phyloP scores from a whole-genome alignment of 2,329 filamentous ascomycete species.

The Stagonosporopsis rhizophila region DNA sequence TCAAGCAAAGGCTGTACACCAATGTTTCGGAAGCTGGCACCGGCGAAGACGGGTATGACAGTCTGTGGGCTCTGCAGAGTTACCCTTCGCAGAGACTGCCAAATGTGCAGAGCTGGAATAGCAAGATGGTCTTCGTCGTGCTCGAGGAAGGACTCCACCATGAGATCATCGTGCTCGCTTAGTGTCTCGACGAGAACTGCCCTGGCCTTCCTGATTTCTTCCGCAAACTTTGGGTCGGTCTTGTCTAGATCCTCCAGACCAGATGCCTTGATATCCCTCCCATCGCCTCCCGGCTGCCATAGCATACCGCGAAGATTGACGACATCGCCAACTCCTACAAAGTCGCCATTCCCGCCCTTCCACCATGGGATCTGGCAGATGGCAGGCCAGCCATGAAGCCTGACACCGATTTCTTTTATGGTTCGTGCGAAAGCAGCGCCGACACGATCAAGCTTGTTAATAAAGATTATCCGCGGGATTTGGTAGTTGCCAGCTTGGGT shows the following conservation, averaged over 20 bases:
- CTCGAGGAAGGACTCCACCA: slow-evolving; percentile 85
- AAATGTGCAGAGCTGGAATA: slow-evolving; percentile 71
- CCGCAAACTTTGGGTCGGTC: slow-evolving; percentile 59
- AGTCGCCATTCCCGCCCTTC: slow-evolving; percentile 72
- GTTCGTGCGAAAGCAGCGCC: slow-evolving; percentile 84
- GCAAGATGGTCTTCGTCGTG: slow-evolving; percentile 74
- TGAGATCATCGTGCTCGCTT: slow-evolving; percentile 84
- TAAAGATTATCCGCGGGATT: slow-evolving; percentile 81
- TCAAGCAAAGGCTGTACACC: slow-evolving; percentile 92
- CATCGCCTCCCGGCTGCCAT: slow-evolving; percentile 73
- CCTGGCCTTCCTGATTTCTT: slow-evolving; percentile 78
- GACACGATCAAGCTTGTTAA: slow-evolving; percentile 86
- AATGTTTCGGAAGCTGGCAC: slow-evolving; percentile 91
- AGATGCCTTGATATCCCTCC: slow-evolving; percentile 66
- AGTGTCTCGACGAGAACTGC: slow-evolving; percentile 80
- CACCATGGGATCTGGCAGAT: slow-evolving; percentile 97
- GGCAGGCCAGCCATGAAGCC: slow-evolving; percentile 83
- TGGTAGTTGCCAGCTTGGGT: slow-evolving; percentile 82
- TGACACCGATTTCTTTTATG: slow-evolving; percentile 81
- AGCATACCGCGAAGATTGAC: slow-evolving; percentile 76
- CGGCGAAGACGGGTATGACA: slow-evolving; percentile 87
- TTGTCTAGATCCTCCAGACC: slow-evolving; percentile 61
- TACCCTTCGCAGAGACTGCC: slow-evolving; percentile 75
- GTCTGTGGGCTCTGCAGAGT: slow-evolving; percentile 72
- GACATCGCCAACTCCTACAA: slow-evolving; percentile 85